Conservation (phyloP, 306 rosid species). For the Glycine tomentella region DNA sequence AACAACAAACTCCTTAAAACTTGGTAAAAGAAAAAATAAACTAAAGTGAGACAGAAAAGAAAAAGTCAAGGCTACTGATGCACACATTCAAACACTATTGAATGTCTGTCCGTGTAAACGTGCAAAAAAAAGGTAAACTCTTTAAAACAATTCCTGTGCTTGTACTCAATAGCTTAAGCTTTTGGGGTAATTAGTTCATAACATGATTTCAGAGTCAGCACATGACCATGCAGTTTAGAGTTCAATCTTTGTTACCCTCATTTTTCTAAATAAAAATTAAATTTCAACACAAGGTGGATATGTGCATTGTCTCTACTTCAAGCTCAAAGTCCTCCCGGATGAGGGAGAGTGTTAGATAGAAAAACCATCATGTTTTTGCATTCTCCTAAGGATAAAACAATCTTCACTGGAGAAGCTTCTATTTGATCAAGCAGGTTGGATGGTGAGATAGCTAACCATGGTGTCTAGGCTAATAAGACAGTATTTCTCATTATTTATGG, state of each 20-base stretch:
- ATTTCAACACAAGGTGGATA: too few species aligned
- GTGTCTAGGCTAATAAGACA: neutral
- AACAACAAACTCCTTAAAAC: too few species aligned
- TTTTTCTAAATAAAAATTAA: too few species aligned
- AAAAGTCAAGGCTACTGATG: too few species aligned
- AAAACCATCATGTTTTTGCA: neutral
- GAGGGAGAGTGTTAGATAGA: neutral
- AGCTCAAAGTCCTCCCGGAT: neutral
- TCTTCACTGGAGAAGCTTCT: neutral
- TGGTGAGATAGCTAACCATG: neutral
- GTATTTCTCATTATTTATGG: slow-evolving; percentile 12
- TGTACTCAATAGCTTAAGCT: too few species aligned
- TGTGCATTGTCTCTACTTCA: neutral
- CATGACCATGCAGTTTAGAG: neutral
- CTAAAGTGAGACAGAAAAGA: too few species aligned
- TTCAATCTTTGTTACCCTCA: neutral
- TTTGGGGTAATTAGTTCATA: too few species aligned
- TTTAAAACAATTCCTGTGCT: too few species aligned
- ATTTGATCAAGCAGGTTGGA: slow-evolving; percentile 1
- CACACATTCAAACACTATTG: too few species aligned
- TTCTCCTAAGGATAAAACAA: neutral
- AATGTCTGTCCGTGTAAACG: neutral
- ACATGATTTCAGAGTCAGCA: too few species aligned
- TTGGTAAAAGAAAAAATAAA: too few species aligned
- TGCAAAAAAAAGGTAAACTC: too few species aligned